phyloP scores from a whole-genome alignment of 441 rosid species.

The Adansonia madagascariensis region DNA sequence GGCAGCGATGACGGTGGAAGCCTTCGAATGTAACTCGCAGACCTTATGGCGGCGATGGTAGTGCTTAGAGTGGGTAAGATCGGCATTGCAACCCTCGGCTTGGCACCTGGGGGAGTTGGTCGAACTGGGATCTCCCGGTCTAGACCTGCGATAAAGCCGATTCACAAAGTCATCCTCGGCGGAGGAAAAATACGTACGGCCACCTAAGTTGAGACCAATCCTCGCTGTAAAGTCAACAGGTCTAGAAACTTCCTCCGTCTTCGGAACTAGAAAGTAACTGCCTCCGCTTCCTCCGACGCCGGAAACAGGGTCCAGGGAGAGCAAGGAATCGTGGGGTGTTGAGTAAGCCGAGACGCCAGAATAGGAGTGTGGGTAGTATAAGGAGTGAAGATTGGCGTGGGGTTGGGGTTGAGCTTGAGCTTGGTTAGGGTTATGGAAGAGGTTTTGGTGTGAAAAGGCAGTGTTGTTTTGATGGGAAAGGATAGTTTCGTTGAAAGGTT shows the following conservation, averaged over 20 bases:
- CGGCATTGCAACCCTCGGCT: constrained; percentile 95
- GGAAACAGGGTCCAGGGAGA: constrained; percentile 45
- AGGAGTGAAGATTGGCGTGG: constrained; percentile 37
- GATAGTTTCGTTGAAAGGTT: constrained; percentile 29
- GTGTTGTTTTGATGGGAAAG: constrained; percentile 26
- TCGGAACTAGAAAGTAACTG: constrained; percentile 58
- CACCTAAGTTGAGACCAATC: constrained; percentile 88
- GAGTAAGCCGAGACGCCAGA: constrained; percentile 36
- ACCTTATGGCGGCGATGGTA: constrained; percentile 97
- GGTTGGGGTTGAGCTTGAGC: constrained; percentile 19
- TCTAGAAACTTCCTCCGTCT: constrained; percentile 63
- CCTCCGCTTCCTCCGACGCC: constrained; percentile 27
- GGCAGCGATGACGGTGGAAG: constrained; percentile 80
- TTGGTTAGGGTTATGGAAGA: constrained; percentile 33
- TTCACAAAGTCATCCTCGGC: constrained; percentile 87
- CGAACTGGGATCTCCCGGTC: constrained; percentile 58
- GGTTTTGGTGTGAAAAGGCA: constrained; percentile 36
- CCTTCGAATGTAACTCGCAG: constrained; percentile 95
- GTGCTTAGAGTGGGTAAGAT: constrained; percentile 88
- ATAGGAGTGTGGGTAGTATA: constrained; percentile 58
- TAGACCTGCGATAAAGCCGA: constrained; percentile 78
- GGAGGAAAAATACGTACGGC: constrained; percentile 89
- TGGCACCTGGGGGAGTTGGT: constrained; percentile 75
- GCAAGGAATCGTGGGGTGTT: constrained; percentile 38
- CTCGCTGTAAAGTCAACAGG: constrained; percentile 60